A percentile compares a stretch with the other conserved stretches of the same genome.
Conservation (phyloP, 2,329 filamentous ascomycete genomes). For the Rhinocladiella mackenziei region DNA sequence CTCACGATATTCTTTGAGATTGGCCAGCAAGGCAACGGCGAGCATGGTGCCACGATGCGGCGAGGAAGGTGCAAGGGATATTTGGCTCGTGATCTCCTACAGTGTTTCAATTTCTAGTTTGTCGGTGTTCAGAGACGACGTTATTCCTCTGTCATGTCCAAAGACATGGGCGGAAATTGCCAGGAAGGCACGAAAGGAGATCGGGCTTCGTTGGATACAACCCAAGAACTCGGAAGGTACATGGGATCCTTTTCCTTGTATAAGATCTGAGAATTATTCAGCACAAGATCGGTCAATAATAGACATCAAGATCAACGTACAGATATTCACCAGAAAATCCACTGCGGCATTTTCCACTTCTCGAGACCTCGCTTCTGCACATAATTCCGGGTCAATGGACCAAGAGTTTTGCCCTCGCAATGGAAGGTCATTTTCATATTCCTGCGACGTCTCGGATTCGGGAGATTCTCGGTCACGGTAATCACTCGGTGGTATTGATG, state of each 20-base stretch:
- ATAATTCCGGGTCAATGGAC: too few species aligned
- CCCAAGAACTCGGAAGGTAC: background rate
- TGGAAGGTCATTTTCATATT: background rate
- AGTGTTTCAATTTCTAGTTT: background rate
- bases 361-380: too few species aligned
- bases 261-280: background rate
- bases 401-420: too few species aligned
- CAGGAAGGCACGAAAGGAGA: background rate
- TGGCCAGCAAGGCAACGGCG: slow-evolving; percentile 3
- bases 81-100: background rate
- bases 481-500: background rate
- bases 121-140: background rate
- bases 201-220: background rate
- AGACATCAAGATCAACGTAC: background rate
- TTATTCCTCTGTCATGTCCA: background rate
- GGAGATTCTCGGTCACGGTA: too few species aligned
- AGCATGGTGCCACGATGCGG: background rate
- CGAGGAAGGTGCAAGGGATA: background rate
- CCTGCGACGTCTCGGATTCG: background rate
- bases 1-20: background rate
- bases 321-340: too few species aligned
- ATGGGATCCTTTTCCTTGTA: background rate
- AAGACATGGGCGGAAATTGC: background rate
- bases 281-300: background rate
- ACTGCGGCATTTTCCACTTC: too few species aligned